These are phyloP conservation scores for Cyberlindnera maritima DNA, from an alignment of 805 yeast genomes.

Conservation along the genomic window DNA sequence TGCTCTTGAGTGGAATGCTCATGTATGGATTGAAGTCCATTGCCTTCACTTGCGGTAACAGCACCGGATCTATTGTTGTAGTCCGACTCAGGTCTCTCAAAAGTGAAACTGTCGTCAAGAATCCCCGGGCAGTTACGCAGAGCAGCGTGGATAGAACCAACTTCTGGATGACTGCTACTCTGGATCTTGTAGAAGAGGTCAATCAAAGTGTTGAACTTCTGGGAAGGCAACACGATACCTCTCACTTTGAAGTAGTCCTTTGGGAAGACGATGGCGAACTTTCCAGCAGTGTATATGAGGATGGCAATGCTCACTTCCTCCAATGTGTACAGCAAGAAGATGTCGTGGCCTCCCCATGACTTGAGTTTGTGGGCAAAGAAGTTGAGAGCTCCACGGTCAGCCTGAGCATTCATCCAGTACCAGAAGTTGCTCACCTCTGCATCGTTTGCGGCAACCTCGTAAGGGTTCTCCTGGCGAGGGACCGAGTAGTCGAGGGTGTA, in stretches of 20 bases:
- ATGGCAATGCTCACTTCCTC: constrained; percentile 10
- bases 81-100: too few species aligned
- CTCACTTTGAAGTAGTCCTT: constrained; percentile 13
- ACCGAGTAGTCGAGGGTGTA: constrained; percentile 1
- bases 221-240: not conserved
- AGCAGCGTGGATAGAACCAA: not conserved
- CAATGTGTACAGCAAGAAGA: constrained; percentile 16
- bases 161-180: constrained; percentile 2
- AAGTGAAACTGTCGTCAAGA: not conserved
- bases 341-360: constrained; percentile 12
- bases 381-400: not conserved
- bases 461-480: constrained; percentile 2
- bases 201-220: not conserved
- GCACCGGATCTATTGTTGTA: too few species aligned
- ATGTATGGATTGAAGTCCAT: not conserved
- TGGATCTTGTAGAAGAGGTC: not conserved
- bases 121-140: not conserved
- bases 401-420: not conserved
- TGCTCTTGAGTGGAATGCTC: too few species aligned
- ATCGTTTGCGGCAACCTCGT: not conserved
- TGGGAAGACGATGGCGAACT: constrained; percentile 10
- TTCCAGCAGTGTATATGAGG: constrained; percentile 6
- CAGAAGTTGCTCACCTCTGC: not conserved
- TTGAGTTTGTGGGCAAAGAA: constrained; percentile 3
- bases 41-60: not conserved